Base-by-base conservation (phyloP, 2,329 filamentous ascomycete species). In the Pseudogymnoascus destructans region DNA sequence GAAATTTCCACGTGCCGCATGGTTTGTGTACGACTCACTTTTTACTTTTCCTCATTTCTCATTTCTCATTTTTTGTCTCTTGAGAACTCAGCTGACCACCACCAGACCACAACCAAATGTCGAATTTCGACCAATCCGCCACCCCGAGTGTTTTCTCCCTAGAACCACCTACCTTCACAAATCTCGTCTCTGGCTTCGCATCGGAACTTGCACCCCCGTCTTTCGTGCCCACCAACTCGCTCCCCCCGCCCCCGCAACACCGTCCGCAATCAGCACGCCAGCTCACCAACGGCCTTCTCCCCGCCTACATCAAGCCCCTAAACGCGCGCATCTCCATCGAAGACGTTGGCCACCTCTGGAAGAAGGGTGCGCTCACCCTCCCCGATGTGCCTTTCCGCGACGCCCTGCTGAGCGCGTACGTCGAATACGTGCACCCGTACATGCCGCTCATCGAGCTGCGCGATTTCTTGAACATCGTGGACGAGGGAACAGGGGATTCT, bases 391-490 rank as follows among this genome's bases (percentile, higher is more conserved):
- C 74, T 3, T 75, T 96, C 33, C 87, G 92, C 66, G 89, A 87
- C 69, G 89, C 90, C 60, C 77, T 96, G 42, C 75, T 97, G 13
- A 84, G 85, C 65, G 84, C 84, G 36, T 96, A 93, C 66, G 79
- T 92, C 61, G 87, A 95, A 73, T 95, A 86, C 69, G 89, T 96
- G 6, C 87, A 96, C 70, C 89, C 91, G 0, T 96, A 89, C 70
- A 95, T 96, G 89, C 92, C 92, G 21, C 75, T 95, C 30, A 74
- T 96, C 62, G 89, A 88, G 74, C 67, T 85, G 67, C 71, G 82
- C 69, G 72, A 81, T 69, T 78, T 85, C 64, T 67, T 86, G 59
- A 68, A 74, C 55, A 77, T 79, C 46, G 77, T 90, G 63, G 81
- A 84, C 65, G 75, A 77, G 59, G 76, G 78, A 9, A 86, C 93